Percentiles rank a stretch among this genome's conserved stretches.
phyloP scores from a whole-genome alignment of 371 early-diverging fungal genomes.

The Caulochytrium protostelioides region DNA sequence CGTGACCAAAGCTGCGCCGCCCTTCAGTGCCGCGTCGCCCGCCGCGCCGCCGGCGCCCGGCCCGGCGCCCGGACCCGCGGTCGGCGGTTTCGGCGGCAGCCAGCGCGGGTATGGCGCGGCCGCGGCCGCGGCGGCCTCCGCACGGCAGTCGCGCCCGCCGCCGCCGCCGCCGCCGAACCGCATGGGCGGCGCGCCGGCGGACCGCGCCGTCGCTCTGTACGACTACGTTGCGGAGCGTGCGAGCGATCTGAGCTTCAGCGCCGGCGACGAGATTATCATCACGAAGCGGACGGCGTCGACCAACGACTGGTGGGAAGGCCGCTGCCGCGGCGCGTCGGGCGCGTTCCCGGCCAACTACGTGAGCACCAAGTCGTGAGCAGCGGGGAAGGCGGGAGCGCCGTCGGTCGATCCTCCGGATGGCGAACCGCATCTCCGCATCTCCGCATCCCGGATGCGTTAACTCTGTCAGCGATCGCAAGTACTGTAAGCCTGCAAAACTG shows the following conservation, averaged over 20 bases:
- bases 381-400: no score
- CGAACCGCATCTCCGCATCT: no score
- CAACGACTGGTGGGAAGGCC: slow-evolving; percentile 24
- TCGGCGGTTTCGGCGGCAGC: not conserved
- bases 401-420: no score
- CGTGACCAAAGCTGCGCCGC: not conserved
- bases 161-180: slow-evolving; percentile 10
- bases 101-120: not conserved
- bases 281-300: slow-evolving; percentile 7
- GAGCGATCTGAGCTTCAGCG: slow-evolving; percentile 20
- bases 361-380: no score
- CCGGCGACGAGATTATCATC: slow-evolving; percentile 18
- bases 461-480: no score
- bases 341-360: slow-evolving; percentile 13
- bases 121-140: slow-evolving; percentile 8
- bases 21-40: not conserved
- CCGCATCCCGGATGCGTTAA: no score
- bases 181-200: slow-evolving; percentile 7
- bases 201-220: slow-evolving; percentile 22
- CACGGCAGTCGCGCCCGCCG: slow-evolving; percentile 8
- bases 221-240: slow-evolving; percentile 20
- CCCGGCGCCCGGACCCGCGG: not conserved
- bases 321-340: slow-evolving; percentile 12
- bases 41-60: no score
- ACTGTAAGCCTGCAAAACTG: no score